Base-by-base conservation (phyloP, 2,329 filamentous ascomycete species). In the Xylaria sp. region DNA sequence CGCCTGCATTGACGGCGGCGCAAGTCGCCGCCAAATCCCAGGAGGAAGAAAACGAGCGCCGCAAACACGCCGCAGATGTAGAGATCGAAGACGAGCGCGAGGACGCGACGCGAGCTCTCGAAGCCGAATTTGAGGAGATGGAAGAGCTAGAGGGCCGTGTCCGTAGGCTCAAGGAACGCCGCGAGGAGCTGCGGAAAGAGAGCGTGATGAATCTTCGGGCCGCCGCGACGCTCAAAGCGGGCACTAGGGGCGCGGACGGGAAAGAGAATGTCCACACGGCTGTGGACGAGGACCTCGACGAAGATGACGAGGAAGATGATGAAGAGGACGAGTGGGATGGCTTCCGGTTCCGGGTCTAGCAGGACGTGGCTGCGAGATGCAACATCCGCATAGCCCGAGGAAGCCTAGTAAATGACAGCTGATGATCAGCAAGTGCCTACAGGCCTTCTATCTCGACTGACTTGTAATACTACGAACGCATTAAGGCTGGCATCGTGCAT, bases 41-140 rank as follows among this genome's bases (percentile, higher is more conserved):
- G 11, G 82, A 84, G 12, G 83, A 85, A 54, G 82, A 84, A 71
- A 87, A 85, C 73, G 83, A 83, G 74, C 84, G 73, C 71, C 84
- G 81, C 47, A 83, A 82, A 69, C 83, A 85, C 50, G 86, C 87
- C 50, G 82, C 81, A 0, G 89, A 92, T 32, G 77, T 81, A 2
- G 82, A 88, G 73, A 77, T 89, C 1, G 86, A 86, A 65, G 90
- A 90, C 47, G 92, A 94, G 77, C 87, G 87, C 64, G 93, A 96
- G 77, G 93, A 96, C 74, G 92, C 93, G 1, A 87, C 86, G 50
- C 85, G 90, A 24, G 89, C 90, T 34, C 80, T 94, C 65, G 91
- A 93, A 79, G 88, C 90, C 48, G 93, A 95, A 78, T 92, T 95
- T 72, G 92, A 93, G 66, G 90, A 94, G 77, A 95, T 95, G 92